Evolutionary conservation across 2,329 filamentous ascomycete genomes (phyloP), one percentile per base, ranked within the genome.

Genomic region (Fusarium ramigenum): DNA sequence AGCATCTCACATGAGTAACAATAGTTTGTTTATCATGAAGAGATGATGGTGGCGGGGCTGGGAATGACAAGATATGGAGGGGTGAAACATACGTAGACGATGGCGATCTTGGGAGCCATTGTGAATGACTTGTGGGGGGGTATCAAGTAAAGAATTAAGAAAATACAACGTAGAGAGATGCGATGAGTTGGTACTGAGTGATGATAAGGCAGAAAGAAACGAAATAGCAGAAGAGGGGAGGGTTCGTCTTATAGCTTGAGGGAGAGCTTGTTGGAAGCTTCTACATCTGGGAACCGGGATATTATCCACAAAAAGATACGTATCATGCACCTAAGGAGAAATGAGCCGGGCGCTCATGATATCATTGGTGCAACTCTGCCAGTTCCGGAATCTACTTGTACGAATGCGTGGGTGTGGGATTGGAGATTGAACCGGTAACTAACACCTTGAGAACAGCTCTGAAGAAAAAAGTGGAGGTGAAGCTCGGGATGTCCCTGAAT

Each of bases 31-130:
- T 49, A 34, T 56, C 54, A 67, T 66, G 43, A 34, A 58, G 37
- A 56, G 52, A 36, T 40, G 58, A 42, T 37, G 56, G 56, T 60
- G 46, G 50, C 11, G 63, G 60, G 54, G 56, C 25, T 58, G 37
- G 28, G 23, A 43, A 63, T 16, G 23, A 49, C 57, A 56, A 67
- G 44, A 49, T 43, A 58, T 63, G 46, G 54, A 60, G 54, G 60
- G 69, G 53, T 59, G 50, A 4, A 64, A 89, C 93, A 78, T 88
- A 95, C 93, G 84, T 91, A 97, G 83, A 97, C 90, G 85, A 97
- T 96, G 78, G 95, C 95, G 81, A 97, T 90, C 87, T 94, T 97
- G 83, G 93, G 93, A 85, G 93, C 93, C 94, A 97, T 97, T 79
- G 79, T 88, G 87, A 71, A 59, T 71, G 63, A 69, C 67, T 37